Evolutionary conservation across 352 stramenopile species (phyloP), one percentile per base, ranked within the genome.

Genomic region (Aphanomyces stellatus): DNA sequence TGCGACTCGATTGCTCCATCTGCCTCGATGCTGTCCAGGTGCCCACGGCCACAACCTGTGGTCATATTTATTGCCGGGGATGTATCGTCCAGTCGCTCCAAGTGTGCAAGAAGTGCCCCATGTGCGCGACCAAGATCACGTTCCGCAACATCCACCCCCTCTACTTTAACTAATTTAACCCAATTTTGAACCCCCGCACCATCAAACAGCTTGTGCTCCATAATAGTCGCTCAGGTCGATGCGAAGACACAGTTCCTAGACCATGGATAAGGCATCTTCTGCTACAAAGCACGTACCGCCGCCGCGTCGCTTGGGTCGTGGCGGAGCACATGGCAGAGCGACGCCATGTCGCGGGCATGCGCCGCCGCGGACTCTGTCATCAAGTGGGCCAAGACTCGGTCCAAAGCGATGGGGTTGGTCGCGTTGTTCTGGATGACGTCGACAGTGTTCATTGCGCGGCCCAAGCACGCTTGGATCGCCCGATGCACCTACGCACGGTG

Each of bases 71-170:
- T 74, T 96, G 88, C 69, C 95, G 88, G 83, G 82, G 93, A 27
- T 96, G 88, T 57, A 93, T 96, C 65, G 83, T 96, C 22, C 80
- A 87, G 17, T 95, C 88, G 85, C 94, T 87, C 67, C 85, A 96
- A 60, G 93, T 34, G 15, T 4, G 93, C 75, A 93, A 95, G 60
- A 85, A 96, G 72, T 96, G 88, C 65, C 88, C 88, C 35, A 75
- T 96, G 10, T 96, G 88, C 60, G 10, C 27, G 49, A 57, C 49
- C 80, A 88, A 35, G 31, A n/a, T 51, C 34, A 31, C 55, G 55
- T 64, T 37, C 34, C 35, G 55, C 22, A 64, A 51, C 35, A 25
- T 34, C 3, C 55, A 51, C 40, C 19, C 37, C 15, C 35, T 43
- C 4, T 46, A 51, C 25, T 64, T 64, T 51, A 64, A 51, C 51